Base-by-base conservation (phyloP, 202 grass and related monocot genomes). In the Cymbopogon flexuosus region DNA sequence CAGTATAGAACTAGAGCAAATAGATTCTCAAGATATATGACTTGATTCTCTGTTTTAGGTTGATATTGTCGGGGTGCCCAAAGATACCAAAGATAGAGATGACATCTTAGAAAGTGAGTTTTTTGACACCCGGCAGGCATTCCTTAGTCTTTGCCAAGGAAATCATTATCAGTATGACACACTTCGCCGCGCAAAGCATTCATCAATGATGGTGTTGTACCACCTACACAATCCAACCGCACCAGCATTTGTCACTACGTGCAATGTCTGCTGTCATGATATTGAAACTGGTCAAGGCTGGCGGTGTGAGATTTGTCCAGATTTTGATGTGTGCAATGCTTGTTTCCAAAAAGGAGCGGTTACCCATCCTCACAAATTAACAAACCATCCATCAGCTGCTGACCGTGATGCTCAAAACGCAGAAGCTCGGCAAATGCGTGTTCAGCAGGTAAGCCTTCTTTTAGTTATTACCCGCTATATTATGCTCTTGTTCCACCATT, bases 131-230 rank as follows among this genome's bases (percentile, higher is more conserved):
- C 89, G 96, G 24, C 96, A 96, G 84, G 96, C 93, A 36, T 99
- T 99, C 86, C 81, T 99, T 21, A 93, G 90, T 77, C 93, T 99
- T 66, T 99, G 96, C 88, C 96, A 99, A 87, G 96, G 96, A 73
- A 99, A 99, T 65, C 96, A 99, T 85, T 99, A 99, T 86, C 96
- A 99, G 80, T 99, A 99, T 69, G 96, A 99, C 69, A 96, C 96
- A 39, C 87, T 99, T 80, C 96, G 93, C 40, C 91, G 91, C 19
- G 96, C 96, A 56, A 99, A 99, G 83, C 96, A 99, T 82, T 99
- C 96, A 1, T 99, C 96, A 78, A 99, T 99, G 89, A 99, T 99
- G 96, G 93, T 99, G 62, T 78, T 99, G 70, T 99, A 99, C 79
- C 96, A 99, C 84, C 89, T 99, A 40, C 96, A 99, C 83, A 99